Percentiles rank a stretch among this genome's conserved stretches.
Conservation (phyloP, 768 basidiomycete genomes). For the Leccinum fibrillosum region DNA sequence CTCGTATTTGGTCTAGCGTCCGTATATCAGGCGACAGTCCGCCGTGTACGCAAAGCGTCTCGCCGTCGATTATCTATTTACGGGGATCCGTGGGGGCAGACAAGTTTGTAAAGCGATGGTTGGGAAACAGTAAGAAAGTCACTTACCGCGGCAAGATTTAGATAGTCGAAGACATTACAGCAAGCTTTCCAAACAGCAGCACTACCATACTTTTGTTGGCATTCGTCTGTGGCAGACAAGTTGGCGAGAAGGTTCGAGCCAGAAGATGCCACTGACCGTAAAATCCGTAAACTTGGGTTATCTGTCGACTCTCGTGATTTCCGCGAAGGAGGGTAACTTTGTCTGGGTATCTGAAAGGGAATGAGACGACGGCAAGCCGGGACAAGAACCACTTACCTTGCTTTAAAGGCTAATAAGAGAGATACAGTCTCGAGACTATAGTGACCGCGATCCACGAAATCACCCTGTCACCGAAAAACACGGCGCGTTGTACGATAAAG, state of each 20-base stretch:
- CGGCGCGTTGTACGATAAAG: not conserved
- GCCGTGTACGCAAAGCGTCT: conserved; percentile 91
- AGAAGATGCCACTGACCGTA: conserved; percentile 57
- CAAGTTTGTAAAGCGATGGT: not conserved
- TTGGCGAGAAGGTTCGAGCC: not conserved
- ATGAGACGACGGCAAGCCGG: conserved; percentile 4
- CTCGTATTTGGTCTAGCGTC: conserved; percentile 91
- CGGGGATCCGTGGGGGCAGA: not conserved
- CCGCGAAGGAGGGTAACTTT: conserved; percentile 88
- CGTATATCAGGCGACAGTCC: conserved; percentile 95
- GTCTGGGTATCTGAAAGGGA: conserved; percentile 74
- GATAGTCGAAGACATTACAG: conserved; percentile 93
- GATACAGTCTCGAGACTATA: conserved; percentile 96
- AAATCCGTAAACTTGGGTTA: conserved; percentile 98
- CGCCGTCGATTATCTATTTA: conserved; percentile 86
- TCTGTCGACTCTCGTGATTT: conserved; percentile 96
- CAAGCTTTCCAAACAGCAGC: conserved; percentile 97
- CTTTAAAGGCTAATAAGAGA: conserved; percentile 84
- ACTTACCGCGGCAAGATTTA: conserved; percentile 89
- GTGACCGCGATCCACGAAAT: conserved; percentile 96
- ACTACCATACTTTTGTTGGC: conserved; percentile 96
- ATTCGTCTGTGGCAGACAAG: conserved; percentile 64
- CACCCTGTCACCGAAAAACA: conserved; percentile 54
- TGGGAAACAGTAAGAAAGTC: not conserved
- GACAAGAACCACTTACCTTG: conserved; percentile 48